A percentile compares a stretch with the other conserved stretches of the same genome.
phyloP scores from a whole-genome alignment of 768 basidiomycete genomes.

The Phaffia australis region DNA sequence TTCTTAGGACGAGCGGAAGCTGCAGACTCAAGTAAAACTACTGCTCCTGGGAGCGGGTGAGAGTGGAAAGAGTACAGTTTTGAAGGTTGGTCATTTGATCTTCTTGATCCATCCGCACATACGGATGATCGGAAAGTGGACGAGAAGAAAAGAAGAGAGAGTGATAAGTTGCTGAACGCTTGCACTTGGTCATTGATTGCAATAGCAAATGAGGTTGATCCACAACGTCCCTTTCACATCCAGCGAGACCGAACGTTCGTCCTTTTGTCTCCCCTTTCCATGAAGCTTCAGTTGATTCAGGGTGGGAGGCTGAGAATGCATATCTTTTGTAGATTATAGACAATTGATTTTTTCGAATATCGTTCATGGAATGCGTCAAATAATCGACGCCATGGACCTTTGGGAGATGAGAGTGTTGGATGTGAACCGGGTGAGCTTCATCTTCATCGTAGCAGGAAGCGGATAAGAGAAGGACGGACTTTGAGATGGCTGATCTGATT shows the following conservation, averaged over 20 bases:
- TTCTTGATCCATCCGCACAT: background rate
- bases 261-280: too few species aligned
- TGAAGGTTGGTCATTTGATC: slow-evolving; percentile 51
- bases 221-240: slow-evolving; percentile 72
- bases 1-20: slow-evolving; percentile 57
- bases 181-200: too few species aligned
- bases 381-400: slow-evolving; percentile 81
- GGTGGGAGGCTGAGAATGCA: too few species aligned
- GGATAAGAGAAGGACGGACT: slow-evolving; percentile 7
- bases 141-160: background rate
- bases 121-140: background rate
- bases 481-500: background rate
- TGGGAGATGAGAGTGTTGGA: slow-evolving; percentile 65
- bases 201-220: slow-evolving; percentile 91
- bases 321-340: slow-evolving; percentile 39
- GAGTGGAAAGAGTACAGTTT: slow-evolving; percentile 82
- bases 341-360: slow-evolving; percentile 90
- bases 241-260: slow-evolving; percentile 58
- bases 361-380: slow-evolving; percentile 66
- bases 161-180: background rate
- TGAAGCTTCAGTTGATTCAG: background rate
- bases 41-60: slow-evolving; percentile 86
- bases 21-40: slow-evolving; percentile 54
- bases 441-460: background rate
- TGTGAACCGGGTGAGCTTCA: slow-evolving; percentile 42